Percentiles rank a stretch among this genome's conserved stretches.
Conservation (phyloP, 2,329 filamentous ascomycete species). For the Penicillium rolfsii region DNA sequence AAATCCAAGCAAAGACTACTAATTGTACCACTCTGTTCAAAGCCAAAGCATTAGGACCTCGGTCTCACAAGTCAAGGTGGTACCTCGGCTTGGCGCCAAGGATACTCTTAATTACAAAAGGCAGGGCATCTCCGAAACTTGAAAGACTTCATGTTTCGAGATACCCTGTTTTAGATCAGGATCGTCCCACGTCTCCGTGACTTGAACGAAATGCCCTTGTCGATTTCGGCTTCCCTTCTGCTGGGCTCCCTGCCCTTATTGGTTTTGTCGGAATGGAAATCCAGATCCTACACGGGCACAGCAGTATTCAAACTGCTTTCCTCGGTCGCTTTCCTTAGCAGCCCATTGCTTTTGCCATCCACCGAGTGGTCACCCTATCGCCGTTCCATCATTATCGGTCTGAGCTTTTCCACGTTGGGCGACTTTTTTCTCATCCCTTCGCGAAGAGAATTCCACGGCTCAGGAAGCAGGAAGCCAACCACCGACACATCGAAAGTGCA, state of each 20-base stretch:
- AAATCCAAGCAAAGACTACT: no score
- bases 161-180: background rate
- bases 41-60: background rate
- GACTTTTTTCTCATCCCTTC: background rate
- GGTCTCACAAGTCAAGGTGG: background rate
- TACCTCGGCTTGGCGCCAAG: background rate
- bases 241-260: background rate
- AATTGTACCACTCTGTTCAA: no score
- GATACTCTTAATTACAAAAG: background rate
- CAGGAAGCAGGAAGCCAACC: background rate
- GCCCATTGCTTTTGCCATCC: conserved; percentile 25
- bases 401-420: background rate
- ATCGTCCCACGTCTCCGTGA: background rate
- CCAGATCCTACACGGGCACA: conserved; percentile 30
- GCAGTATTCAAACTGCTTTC: conserved; percentile 36
- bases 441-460: background rate
- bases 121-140: background rate
- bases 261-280: conserved; percentile 9
- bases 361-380: conserved; percentile 27
- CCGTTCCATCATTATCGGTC: background rate
- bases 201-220: background rate
- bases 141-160: background rate
- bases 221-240: background rate
- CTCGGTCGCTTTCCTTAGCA: conserved; percentile 32
- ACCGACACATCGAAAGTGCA: background rate